Conservation (phyloP, 2,329 filamentous ascomycete genomes). For the Botrytis aclada region DNA sequence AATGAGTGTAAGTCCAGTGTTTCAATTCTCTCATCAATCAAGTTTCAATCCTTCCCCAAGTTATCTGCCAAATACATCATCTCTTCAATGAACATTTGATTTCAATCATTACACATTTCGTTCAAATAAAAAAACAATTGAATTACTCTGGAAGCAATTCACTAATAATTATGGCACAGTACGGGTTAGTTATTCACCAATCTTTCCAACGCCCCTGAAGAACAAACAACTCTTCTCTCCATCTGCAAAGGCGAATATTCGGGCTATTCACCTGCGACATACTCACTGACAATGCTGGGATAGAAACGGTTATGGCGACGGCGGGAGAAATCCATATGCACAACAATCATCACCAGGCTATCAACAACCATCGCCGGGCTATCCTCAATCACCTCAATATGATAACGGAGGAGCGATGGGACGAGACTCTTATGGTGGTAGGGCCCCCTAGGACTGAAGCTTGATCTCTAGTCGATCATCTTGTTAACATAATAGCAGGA, state of each 20-base stretch:
- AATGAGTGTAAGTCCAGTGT: constrained; percentile 36
- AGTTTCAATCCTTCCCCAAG: constrained; percentile 23
- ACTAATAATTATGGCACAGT: constrained; percentile 36
- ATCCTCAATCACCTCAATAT: constrained; percentile 22
- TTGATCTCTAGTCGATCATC: no score
- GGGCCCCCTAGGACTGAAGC: no score
- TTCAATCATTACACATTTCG: not conserved
- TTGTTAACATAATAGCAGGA: constrained; percentile 28
- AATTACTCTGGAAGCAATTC: constrained; percentile 4
- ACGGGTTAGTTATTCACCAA: constrained; percentile 35
- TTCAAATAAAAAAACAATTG: not conserved
- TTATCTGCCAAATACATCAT: not conserved
- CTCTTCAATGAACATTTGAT: not conserved
- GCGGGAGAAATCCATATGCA: constrained; percentile 43
- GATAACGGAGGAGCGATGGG: constrained; percentile 44
- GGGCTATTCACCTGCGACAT: not conserved
- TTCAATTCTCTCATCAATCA: constrained; percentile 25
- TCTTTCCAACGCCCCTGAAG: no score
- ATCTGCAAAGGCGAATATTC: not conserved
- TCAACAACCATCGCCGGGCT: constrained; percentile 43
- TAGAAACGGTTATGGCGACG: not conserved
- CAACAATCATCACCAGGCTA: constrained; percentile 42
- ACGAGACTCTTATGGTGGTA: constrained; percentile 41
- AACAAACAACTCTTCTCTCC: no score
- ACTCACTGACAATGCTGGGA: not conserved